Evolutionary conservation across 495 filamentous ascomycete species (phyloP).

Genomic region (Penicillium malachiteum): DNA sequence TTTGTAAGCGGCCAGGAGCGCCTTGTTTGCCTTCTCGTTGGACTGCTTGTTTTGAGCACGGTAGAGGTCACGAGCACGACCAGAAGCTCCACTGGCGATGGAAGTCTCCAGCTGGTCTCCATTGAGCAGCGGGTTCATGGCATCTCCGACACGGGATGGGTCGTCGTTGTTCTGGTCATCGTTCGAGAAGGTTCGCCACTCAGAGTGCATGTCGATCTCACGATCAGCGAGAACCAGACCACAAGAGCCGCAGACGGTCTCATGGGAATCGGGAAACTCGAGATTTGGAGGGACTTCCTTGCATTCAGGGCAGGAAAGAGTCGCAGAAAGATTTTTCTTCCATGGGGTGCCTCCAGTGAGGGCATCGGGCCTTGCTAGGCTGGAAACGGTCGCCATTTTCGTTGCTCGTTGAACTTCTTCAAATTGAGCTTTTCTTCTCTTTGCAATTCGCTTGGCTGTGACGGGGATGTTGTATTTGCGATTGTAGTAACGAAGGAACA

Average conservation of each 20-base stretch:
- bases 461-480: conserved; percentile 46
- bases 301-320: conserved; percentile 84
- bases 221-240: conserved; percentile 88
- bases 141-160: conserved; percentile 95
- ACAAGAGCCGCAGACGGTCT: conserved; percentile 89
- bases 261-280: conserved; percentile 90
- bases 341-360: conserved; percentile 37
- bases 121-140: conserved; percentile 79
- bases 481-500: conserved; percentile 55
- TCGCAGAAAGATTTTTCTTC: conserved; percentile 79
- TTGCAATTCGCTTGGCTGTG: conserved; percentile 41
- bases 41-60: conserved; percentile 82
- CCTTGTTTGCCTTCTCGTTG: conserved; percentile 84
- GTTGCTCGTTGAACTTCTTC: conserved; percentile 19
- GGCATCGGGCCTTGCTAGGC: conserved; percentile 24
- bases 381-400: conserved; percentile 41
- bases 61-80: conserved; percentile 71
- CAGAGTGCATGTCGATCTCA: conserved; percentile 90
- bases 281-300: conserved; percentile 86
- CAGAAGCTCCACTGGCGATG: conserved; percentile 78
- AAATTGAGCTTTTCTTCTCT: conserved; percentile 29
- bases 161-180: conserved; percentile 96
- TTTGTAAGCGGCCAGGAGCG: conserved; percentile 76
- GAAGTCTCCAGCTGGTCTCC: conserved; percentile 89
- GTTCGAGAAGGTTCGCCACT: conserved; percentile 98